Percentiles rank a stretch among this genome's conserved stretches.
phyloP scores from a whole-genome alignment of 371 early-diverging fungal species.

The Mortierella sp. region DNA sequence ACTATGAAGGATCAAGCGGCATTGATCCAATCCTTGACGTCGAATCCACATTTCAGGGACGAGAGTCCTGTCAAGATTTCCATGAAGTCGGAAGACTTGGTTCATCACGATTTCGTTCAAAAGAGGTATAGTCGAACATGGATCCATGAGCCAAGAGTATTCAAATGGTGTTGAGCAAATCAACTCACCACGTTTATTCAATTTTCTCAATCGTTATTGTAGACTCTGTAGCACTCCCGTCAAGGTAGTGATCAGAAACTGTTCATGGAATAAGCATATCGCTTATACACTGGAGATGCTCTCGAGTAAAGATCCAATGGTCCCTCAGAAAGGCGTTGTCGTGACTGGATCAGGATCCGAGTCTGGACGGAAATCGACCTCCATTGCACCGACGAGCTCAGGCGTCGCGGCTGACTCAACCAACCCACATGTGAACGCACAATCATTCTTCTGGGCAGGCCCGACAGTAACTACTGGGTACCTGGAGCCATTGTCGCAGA shows the following conservation, averaged over 20 bases:
- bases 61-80: slow-evolving; percentile 75
- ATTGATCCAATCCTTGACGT: slow-evolving; percentile 68
- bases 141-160: no score
- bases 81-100: slow-evolving; percentile 55
- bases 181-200: no score
- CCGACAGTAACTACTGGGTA: slow-evolving; percentile 62
- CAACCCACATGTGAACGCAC: slow-evolving; percentile 55
- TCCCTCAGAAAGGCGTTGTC: slow-evolving; percentile 15
- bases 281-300: slow-evolving; percentile 65
- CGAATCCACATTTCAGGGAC: slow-evolving; percentile 67
- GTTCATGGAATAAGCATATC: slow-evolving; percentile 72
- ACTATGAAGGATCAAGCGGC: slow-evolving; percentile 75
- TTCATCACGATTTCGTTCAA: slow-evolving; percentile 61
- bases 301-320: slow-evolving; percentile 56
- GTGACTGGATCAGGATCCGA: slow-evolving; percentile 7
- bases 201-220: background rate
- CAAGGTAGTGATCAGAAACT: slow-evolving; percentile 62
- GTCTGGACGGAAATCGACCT: background rate
- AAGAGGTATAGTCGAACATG: slow-evolving; percentile 61
- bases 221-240: slow-evolving; percentile 66
- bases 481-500: slow-evolving; percentile 64
- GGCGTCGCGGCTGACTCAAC: slow-evolving; percentile 16
- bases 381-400: background rate
- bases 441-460: slow-evolving; percentile 73
- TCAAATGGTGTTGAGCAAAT: no score